Percentiles rank a stretch among this genome's conserved stretches.
Conservation (phyloP, 1,284 basidiomycete species). For the Malassezia slooffiae region DNA sequence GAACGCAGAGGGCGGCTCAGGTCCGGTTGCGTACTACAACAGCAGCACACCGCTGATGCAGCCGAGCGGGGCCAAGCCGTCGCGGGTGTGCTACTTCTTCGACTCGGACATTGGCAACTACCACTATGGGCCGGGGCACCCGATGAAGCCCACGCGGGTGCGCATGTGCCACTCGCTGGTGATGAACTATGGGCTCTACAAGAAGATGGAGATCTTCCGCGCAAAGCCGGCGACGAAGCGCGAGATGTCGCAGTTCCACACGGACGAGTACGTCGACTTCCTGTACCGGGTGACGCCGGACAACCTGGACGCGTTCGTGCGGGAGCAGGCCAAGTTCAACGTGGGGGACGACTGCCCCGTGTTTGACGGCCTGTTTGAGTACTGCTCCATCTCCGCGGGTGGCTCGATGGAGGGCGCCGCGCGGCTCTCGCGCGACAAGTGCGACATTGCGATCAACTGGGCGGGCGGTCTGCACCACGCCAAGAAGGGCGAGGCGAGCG, state of each 20-base stretch:
- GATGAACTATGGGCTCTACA: conserved; percentile 84
- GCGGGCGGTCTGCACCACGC: conserved; percentile 95
- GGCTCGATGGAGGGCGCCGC: conserved; percentile 99
- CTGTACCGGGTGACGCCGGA: conserved; percentile 70
- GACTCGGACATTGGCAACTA: conserved; percentile 97
- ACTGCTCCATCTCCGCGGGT: conserved; percentile 94
- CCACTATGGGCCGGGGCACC: conserved; percentile 90
- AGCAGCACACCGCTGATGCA: conserved; percentile 19
- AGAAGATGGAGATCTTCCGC: conserved; percentile 53
- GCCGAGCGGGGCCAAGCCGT: conserved; percentile 21
- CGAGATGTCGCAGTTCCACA: conserved; percentile 91
- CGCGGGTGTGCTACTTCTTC: conserved; percentile 48
- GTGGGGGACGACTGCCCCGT: conserved; percentile 94
- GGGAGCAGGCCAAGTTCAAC: conserved; percentile 93
- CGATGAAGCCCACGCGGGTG: conserved; percentile 55
- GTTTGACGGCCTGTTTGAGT: conserved; percentile 95
- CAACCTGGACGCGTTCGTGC: conserved; percentile 74
- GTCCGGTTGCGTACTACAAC: background rate
- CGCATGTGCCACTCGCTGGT: conserved; percentile 99
- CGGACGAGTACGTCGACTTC: conserved; percentile 87
- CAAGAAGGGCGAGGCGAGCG: conserved; percentile 95
- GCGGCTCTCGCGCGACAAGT: conserved; percentile 85
- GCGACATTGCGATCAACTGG: conserved; percentile 98
- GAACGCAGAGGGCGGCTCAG: conserved; percentile 11
- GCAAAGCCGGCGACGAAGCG: conserved; percentile 98